These are phyloP conservation scores for Westerdykella sp. DNA, from an alignment of 2,329 filamentous ascomycete genomes.

Conservation along the genomic window DNA sequence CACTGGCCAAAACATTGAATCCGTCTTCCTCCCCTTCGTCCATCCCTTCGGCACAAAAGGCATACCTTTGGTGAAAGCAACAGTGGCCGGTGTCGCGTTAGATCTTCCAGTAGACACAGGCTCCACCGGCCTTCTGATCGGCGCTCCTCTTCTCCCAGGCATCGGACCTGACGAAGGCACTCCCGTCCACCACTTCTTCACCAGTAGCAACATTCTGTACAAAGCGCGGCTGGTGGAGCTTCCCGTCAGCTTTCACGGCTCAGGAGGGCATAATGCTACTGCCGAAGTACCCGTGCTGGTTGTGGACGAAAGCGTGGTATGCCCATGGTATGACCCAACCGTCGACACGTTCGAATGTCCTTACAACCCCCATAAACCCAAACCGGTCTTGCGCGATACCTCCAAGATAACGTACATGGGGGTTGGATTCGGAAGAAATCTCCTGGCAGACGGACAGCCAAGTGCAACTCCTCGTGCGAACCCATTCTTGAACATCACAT, in stretches of 20 bases:
- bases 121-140: slow-evolving; percentile 30
- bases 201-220: slow-evolving; percentile 32
- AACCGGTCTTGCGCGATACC: slow-evolving; percentile 19
- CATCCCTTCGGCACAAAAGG: slow-evolving; percentile 21
- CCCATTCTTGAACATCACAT: slow-evolving; percentile 31
- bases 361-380: slow-evolving; percentile 19
- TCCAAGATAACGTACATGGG: slow-evolving; percentile 34
- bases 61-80: slow-evolving; percentile 23
- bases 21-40: slow-evolving; percentile 31
- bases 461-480: slow-evolving; percentile 26
- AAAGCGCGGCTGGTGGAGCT: slow-evolving; percentile 26
- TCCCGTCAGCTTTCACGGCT: slow-evolving; percentile 22
- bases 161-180: slow-evolving; percentile 18
- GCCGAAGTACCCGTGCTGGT: slow-evolving; percentile 26
- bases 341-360: slow-evolving; percentile 26
- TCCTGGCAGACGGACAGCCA: slow-evolving; percentile 22
- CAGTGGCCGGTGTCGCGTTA: slow-evolving; percentile 21
- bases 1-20: slow-evolving; percentile 12
- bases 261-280: slow-evolving; percentile 13
- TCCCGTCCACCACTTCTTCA: slow-evolving; percentile 28
- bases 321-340: slow-evolving; percentile 29
- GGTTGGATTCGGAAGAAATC: slow-evolving; percentile 32
- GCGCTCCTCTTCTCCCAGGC: slow-evolving; percentile 26
- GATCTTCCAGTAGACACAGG: slow-evolving; percentile 33
- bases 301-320: slow-evolving; percentile 29